phyloP scores from a whole-genome alignment of 768 basidiomycete species.

The Pleurotus tuber-regium region DNA sequence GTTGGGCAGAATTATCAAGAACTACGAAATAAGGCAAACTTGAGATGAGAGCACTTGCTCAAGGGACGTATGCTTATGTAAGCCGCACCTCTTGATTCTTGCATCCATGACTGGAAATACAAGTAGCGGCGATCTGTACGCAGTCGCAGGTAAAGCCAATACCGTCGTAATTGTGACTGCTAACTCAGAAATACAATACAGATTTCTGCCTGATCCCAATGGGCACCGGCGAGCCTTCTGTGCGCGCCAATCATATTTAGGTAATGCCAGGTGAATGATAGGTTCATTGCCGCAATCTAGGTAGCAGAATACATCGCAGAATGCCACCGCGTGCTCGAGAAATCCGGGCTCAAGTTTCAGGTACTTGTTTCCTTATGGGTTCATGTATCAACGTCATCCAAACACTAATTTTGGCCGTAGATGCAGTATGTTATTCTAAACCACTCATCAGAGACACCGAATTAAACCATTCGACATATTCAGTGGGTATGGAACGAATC shows the following conservation, averaged over 20 bases:
- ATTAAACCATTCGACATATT: constrained; percentile 1
- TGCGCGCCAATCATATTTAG: constrained; percentile 24
- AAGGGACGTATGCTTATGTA: background rate
- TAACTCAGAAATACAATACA: constrained; percentile 23
- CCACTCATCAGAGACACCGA: background rate
- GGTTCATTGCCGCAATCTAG: constrained; percentile 28
- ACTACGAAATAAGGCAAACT: no score
- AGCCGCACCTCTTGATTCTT: constrained; percentile 7
- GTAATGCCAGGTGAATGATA: background rate
- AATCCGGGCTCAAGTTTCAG: constrained; percentile 80
- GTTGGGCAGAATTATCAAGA: no score
- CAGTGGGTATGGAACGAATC: constrained; percentile 91
- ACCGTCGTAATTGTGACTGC: background rate
- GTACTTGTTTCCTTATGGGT: constrained; percentile 31
- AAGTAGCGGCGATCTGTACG: constrained; percentile 54
- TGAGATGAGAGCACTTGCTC: background rate
- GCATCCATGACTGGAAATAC: constrained; percentile 11
- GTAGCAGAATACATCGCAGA: constrained; percentile 79
- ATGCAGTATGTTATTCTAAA: constrained; percentile 56
- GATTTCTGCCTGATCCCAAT: constrained; percentile 91
- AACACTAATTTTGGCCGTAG: constrained; percentile 30
- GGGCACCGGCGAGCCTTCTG: constrained; percentile 73
- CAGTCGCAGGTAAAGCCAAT: constrained; percentile 59
- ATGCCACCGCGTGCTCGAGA: constrained; percentile 80
- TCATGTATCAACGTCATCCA: constrained; percentile 1